phyloP scores from a whole-genome alignment of 2,329 filamentous ascomycete genomes.

The Torrubiellomyces zombiae region DNA sequence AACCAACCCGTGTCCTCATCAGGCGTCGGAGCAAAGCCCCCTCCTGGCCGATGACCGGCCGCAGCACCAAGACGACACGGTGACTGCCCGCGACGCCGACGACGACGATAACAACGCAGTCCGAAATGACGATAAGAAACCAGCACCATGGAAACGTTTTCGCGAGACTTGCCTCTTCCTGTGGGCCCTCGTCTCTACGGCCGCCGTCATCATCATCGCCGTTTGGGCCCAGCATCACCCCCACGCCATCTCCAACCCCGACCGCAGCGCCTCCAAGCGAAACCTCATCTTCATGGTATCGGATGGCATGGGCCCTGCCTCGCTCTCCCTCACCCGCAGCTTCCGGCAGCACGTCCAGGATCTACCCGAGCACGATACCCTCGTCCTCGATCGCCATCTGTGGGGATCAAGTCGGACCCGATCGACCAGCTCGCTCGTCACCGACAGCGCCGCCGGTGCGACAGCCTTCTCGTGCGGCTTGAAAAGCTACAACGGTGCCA shows the following conservation, averaged over 20 bases:
- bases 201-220: constrained; percentile 2
- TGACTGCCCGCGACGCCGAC: no score
- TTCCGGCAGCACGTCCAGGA: constrained; percentile 65
- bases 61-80: no score
- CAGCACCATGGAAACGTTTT: no score
- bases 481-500: constrained; percentile 96
- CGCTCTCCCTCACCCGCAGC: constrained; percentile 68
- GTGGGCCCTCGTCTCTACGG: constrained; percentile 3
- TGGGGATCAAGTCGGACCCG: constrained; percentile 82
- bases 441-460: constrained; percentile 90
- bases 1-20: no score
- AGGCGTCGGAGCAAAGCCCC: constrained; percentile 26
- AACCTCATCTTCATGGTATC: constrained; percentile 99
- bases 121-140: no score
- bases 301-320: constrained; percentile 94
- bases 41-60: constrained; percentile 21
- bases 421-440: constrained; percentile 71
- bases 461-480: constrained; percentile 85
- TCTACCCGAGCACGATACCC: constrained; percentile 56
- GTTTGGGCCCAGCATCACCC: constrained; percentile 61
- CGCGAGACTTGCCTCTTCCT: no score
- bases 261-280: constrained; percentile 46
- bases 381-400: constrained; percentile 73
- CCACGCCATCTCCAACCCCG: constrained; percentile 21
- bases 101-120: no score